Evolutionary conservation across 148 eudicot species (phyloP), one percentile per base, ranked within the genome.

Genomic region (Tetragonia tetragonoides): DNA sequence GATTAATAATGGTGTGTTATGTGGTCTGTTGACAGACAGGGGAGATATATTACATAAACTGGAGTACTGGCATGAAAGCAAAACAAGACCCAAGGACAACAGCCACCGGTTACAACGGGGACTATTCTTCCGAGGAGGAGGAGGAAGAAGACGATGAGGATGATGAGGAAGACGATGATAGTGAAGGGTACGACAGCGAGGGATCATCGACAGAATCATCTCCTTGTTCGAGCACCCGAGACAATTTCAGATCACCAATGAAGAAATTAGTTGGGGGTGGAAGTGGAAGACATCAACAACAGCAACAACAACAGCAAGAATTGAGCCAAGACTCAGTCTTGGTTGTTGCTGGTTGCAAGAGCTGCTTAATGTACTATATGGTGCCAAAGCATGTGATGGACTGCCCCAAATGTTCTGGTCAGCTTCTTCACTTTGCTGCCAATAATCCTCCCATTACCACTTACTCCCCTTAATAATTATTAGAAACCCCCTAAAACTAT

Each of bases 331-430:
- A 83, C 34, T 69, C 77, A 67, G 87, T 77, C 76, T 85, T 95
- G 40, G 98, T 95, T 47, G 97, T 95, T 2, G 97, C 94, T 17
- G 98, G 98, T 24, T 92, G 98, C 90, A 95, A 88, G 81, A 86
- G 88, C 66, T 95, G 98, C 69, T 81, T 92, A 16, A 95, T 95
- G 98, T 95, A 95, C 81, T 89, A 87, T 88, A 95, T 95, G 98
- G 91, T 95, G 70, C 94, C 96, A 20, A 95, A 92, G 83, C 92
- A 86, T 64, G 88, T 75, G 2, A 79, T 84, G 14, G 82, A 83
- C 68, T 95, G 98, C 84, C 93, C 96, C 80, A 95, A 92, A 87
- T 95, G 98, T 80, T 82, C 79, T 62, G 97, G 91, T 81, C 94
- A 90, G 76, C 97, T 95, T 75, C 89, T 95, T 72, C 96, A 91